A percentile compares a stretch with the other conserved stretches of the same genome.
Evolutionary conservation across 2,329 filamentous ascomycete genomes (phyloP).

Genomic region (Hymenoscyphus repandus): DNA sequence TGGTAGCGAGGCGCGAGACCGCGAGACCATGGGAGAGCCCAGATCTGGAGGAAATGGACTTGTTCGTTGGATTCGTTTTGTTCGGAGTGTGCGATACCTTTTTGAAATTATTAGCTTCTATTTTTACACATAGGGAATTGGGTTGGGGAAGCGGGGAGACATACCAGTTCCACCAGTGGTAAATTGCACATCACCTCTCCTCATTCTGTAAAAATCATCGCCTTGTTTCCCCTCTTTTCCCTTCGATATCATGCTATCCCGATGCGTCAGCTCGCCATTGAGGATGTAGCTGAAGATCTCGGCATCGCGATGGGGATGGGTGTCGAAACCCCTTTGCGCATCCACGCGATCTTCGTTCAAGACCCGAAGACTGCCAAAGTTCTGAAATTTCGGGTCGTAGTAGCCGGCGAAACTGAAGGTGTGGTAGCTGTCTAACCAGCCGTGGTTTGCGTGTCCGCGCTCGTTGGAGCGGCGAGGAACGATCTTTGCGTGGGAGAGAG

Average conservation of each 20-base stretch:
- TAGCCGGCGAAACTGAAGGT: conserved; percentile 76
- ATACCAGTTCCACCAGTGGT: conserved; percentile 76
- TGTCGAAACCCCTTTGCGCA: conserved; percentile 71
- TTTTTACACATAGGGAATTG: neutral
- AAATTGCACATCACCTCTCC: conserved; percentile 80
- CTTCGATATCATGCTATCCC: conserved; percentile 77
- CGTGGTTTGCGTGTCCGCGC: conserved; percentile 74
- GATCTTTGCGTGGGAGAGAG: conserved; percentile 65
- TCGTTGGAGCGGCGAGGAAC: conserved; percentile 65
- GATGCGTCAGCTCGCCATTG: conserved; percentile 80
- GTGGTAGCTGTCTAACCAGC: conserved; percentile 84
- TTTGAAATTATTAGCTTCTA: conserved; percentile 15
- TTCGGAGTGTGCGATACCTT: conserved; percentile 72
- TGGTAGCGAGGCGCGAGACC: conserved; percentile 72
- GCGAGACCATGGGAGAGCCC: conserved; percentile 72
- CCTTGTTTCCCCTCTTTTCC: conserved; percentile 48
- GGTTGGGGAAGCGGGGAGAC: conserved; percentile 8
- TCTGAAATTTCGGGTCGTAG: conserved; percentile 52
- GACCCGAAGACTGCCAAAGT: conserved; percentile 73
- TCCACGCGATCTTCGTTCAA: conserved; percentile 85
- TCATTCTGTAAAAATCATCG: conserved; percentile 65
- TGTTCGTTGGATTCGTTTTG: conserved; percentile 69
- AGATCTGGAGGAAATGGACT: conserved; percentile 85
- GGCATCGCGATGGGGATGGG: conserved; percentile 79
- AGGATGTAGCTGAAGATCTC: conserved; percentile 89